Percentiles rank a stretch among this genome's conserved stretches.
Evolutionary conservation across 1,139 yeast species (phyloP).

Genomic region (Yamadazyma blattariae): DNA sequence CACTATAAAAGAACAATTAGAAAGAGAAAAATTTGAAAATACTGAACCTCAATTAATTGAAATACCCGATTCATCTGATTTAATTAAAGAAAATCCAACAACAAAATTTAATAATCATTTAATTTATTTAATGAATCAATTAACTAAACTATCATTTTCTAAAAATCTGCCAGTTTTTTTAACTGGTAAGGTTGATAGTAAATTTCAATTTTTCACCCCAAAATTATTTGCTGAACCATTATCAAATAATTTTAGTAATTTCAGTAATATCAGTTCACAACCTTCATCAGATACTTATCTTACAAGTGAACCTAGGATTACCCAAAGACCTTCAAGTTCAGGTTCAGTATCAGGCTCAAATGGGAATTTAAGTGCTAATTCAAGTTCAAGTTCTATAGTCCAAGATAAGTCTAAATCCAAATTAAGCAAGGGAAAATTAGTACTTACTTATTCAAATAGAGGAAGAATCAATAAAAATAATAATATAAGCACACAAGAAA

Average conservation of each 20-base stretch:
- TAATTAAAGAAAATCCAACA: conserved; percentile 31
- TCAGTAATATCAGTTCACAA: too few relatives aligned
- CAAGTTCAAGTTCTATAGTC: not conserved
- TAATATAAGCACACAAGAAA: too few relatives aligned
- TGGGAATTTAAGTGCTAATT: not conserved
- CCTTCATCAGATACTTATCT: too few relatives aligned
- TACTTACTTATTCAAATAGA: conserved; percentile 7
- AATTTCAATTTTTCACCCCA: conserved; percentile 15
- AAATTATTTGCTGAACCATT: not conserved
- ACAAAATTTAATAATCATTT: conserved; percentile 33
- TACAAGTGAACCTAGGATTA: too few relatives aligned
- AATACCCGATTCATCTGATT: conserved; percentile 30
- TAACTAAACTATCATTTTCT: conserved; percentile 23
- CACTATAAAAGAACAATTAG: conserved; percentile 18
- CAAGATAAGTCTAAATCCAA: not conserved
- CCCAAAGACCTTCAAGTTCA: conserved; percentile 1
- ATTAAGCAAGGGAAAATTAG: conserved; percentile 7
- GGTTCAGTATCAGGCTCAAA: not conserved
- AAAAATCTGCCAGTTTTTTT: conserved; percentile 27
- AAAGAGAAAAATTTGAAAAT: conserved; percentile 23
- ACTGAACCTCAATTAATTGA: conserved; percentile 22
- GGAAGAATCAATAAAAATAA: too few relatives aligned
- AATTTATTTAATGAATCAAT: conserved; percentile 21
- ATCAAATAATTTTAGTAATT: not conserved
- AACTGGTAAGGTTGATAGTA: conserved; percentile 31